Percentiles rank a stretch among this genome's conserved stretches.
Evolutionary conservation across 768 basidiomycete species (phyloP).

Genomic region (Phlebiopsis flavidoalba): DNA sequence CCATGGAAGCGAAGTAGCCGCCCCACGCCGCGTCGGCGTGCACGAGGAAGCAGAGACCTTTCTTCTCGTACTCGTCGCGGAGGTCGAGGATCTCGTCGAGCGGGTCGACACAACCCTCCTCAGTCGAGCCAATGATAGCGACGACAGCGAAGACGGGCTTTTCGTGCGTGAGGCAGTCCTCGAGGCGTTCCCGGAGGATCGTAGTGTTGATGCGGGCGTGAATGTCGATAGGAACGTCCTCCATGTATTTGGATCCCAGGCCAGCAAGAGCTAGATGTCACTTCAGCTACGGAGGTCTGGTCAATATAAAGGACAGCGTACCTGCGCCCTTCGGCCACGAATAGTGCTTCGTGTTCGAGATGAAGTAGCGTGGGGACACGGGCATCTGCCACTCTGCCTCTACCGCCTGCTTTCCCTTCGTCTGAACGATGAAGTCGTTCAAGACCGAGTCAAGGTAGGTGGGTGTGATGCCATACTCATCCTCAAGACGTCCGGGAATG

Average conservation of each 20-base stretch:
- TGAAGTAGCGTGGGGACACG: constrained; percentile 16
- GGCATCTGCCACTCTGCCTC: constrained; percentile 20
- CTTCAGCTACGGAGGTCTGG: neutral
- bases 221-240: constrained; percentile 31
- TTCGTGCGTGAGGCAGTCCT: constrained; percentile 25
- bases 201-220: constrained; percentile 31
- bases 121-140: constrained; percentile 38
- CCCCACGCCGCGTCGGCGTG: constrained; percentile 47
- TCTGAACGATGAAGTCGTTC: constrained; percentile 30
- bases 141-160: constrained; percentile 38
- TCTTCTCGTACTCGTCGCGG: constrained; percentile 25
- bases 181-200: constrained; percentile 22
- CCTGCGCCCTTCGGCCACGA: constrained; percentile 46
- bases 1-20: constrained; percentile 36
- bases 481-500: constrained; percentile 29
- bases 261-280: constrained; percentile 33
- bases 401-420: constrained; percentile 29
- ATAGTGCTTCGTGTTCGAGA: constrained; percentile 34
- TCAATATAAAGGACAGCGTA: constrained; percentile 14
- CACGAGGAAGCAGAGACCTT: constrained; percentile 34
- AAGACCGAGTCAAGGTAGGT: constrained; percentile 27
- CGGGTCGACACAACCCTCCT: constrained; percentile 40
- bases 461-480: constrained; percentile 30
- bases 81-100: constrained; percentile 31
- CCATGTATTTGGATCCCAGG: constrained; percentile 35